Evolutionary conservation across 306 rosid species (phyloP).

Genomic region (Ochetophila trinervis): DNA sequence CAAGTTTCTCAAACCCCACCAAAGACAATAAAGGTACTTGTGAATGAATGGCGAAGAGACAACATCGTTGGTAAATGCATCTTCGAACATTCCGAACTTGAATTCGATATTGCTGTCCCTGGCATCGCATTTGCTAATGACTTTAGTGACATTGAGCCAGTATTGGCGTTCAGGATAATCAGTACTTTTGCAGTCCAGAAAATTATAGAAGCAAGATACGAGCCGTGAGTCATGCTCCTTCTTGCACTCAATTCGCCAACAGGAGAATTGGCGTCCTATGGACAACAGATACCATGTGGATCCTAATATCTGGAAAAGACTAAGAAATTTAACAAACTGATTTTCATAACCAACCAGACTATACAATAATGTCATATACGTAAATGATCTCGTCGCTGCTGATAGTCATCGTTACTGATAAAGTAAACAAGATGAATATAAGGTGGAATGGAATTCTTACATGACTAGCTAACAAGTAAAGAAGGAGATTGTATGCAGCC

Average conservation of each 20-base stretch:
- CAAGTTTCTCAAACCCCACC: conserved; percentile 82
- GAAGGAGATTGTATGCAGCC: conserved; percentile 84
- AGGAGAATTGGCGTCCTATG: conserved; percentile 68
- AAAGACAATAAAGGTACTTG: conserved; percentile 69
- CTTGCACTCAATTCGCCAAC: conserved; percentile 59
- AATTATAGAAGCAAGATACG: conserved; percentile 49
- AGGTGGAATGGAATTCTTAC: conserved; percentile 33
- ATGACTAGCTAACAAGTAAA: conserved; percentile 86
- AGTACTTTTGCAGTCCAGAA: conserved; percentile 57
- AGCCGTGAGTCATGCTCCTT: conserved; percentile 38
- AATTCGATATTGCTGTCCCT: conserved; percentile 38
- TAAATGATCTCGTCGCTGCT: too few relatives aligned
- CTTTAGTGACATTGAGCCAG: conserved; percentile 65
- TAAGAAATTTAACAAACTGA: background rate
- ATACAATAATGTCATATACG: too few relatives aligned
- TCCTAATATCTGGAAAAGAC: conserved; percentile 51
- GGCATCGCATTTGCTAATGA: conserved; percentile 45
- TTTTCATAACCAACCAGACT: too few relatives aligned
- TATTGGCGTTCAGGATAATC: conserved; percentile 39
- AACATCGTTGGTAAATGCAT: conserved; percentile 64
- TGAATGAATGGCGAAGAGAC: conserved; percentile 47
- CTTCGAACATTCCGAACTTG: conserved; percentile 76
- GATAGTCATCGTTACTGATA: too few relatives aligned
- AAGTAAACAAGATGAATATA: too few relatives aligned
- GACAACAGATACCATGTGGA: conserved; percentile 78